Percentiles rank a stretch among this genome's conserved stretches.
Conservation (phyloP, 257 asterid species). For the Solanum sejunctum region DNA sequence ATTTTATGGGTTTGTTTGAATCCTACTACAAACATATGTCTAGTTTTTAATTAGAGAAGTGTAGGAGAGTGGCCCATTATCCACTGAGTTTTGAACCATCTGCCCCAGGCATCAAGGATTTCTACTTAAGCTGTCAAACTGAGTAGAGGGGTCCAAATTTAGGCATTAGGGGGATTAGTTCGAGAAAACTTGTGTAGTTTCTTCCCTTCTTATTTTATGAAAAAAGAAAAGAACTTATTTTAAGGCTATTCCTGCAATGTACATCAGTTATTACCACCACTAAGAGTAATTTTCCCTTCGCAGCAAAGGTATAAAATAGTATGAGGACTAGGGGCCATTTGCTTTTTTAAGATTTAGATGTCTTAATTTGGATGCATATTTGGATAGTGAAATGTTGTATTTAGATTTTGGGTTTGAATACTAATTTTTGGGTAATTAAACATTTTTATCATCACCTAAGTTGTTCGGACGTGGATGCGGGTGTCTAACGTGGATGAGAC, state of each 20-base stretch:
- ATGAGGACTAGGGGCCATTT: not conserved
- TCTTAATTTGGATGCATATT: not conserved
- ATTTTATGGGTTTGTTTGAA: not conserved
- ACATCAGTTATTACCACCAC: not conserved
- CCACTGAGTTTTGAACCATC: not conserved
- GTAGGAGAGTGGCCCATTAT: not conserved
- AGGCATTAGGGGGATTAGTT: not conserved
- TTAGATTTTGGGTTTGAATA: not conserved
- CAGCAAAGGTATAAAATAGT: not conserved
- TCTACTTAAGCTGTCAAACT: not conserved
- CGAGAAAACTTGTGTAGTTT: not conserved
- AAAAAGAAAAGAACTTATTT: not conserved
- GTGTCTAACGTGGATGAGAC: too few relatives aligned
- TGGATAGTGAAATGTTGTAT: not conserved
- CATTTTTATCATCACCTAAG: not conserved
- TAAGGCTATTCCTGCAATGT: not conserved
- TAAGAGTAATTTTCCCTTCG: not conserved
- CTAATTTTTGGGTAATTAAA: not conserved
- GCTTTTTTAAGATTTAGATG: not conserved
- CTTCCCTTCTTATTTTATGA: not conserved
- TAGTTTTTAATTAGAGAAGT: not conserved
- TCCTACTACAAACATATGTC: not conserved
- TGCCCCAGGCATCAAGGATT: not conserved
- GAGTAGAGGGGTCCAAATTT: not conserved
- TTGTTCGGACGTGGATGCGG: not conserved